Percentiles rank a stretch among this genome's conserved stretches.
These are phyloP conservation scores for Metschnikowia chrysomelidarum DNA, from an alignment of 805 yeast genomes.

Conservation along the genomic window DNA sequence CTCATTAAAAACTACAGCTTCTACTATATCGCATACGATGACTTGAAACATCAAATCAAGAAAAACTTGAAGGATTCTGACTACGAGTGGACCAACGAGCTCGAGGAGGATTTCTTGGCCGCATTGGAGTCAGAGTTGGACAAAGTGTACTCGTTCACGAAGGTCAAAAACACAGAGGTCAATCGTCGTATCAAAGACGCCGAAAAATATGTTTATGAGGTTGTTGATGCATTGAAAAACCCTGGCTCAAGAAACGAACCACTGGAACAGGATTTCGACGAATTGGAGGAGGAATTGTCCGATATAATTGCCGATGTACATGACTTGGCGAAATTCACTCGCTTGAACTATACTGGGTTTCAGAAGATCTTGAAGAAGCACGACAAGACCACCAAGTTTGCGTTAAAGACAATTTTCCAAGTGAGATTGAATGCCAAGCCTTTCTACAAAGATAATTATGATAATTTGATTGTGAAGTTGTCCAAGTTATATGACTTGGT, in stretches of 20 bases:
- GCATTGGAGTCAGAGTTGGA: slow-evolving; percentile 80
- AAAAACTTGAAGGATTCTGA: slow-evolving; percentile 59
- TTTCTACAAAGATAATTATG: slow-evolving; percentile 93
- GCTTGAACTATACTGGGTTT: slow-evolving; percentile 94
- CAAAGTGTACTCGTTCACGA: slow-evolving; percentile 89
- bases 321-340: slow-evolving; percentile 89
- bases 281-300: slow-evolving; percentile 41
- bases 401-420: slow-evolving; percentile 87
- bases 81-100: slow-evolving; percentile 65
- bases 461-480: slow-evolving; percentile 80
- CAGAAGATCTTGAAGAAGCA: slow-evolving; percentile 96
- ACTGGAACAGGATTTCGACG: slow-evolving; percentile 43
- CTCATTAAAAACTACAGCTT: slow-evolving; percentile 86
- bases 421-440: slow-evolving; percentile 92
- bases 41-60: slow-evolving; percentile 77
- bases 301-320: slow-evolving; percentile 97
- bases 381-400: slow-evolving; percentile 75
- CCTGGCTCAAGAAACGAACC: slow-evolving; percentile 39
- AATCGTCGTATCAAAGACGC: slow-evolving; percentile 79
- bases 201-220: slow-evolving; percentile 67
- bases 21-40: slow-evolving; percentile 91
- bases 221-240: slow-evolving; percentile 49
- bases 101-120: slow-evolving; percentile 80
- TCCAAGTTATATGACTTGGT: slow-evolving; percentile 89
- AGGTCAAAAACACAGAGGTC: slow-evolving; percentile 83